These are phyloP conservation scores for Phaeotremella fagi DNA, from an alignment of 768 basidiomycete species.

Conservation along the genomic window DNA sequence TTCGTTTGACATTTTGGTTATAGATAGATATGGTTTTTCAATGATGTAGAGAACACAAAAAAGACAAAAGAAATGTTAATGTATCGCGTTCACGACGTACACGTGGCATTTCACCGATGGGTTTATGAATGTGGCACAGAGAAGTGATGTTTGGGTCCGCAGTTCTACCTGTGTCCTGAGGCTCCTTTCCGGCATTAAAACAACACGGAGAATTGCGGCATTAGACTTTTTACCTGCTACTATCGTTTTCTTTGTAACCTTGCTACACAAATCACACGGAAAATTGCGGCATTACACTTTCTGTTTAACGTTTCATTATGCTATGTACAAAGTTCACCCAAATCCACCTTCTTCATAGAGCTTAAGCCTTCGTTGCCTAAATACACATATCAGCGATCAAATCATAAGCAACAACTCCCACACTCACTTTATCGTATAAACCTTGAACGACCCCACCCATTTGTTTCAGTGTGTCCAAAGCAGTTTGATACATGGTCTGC, in stretches of 20 bases:
- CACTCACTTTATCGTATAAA: slow-evolving; percentile 71
- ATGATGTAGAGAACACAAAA: neutral
- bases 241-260: too few species aligned
- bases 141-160: too few species aligned
- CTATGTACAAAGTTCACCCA: neutral
- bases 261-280: too few species aligned
- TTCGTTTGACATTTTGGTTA: slow-evolving; percentile 2
- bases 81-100: neutral
- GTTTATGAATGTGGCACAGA: too few species aligned
- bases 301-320: too few species aligned
- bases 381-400: neutral
- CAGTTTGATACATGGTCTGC: slow-evolving; percentile 80
- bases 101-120: neutral
- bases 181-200: too few species aligned
- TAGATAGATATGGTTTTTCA: neutral
- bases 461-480: slow-evolving; percentile 82
- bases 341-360: too few species aligned
- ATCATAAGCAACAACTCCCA: neutral
- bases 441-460: slow-evolving; percentile 92
- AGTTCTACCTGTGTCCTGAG: too few species aligned
- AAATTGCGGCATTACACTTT: too few species aligned
- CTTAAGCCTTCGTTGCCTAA: neutral
- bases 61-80: neutral
- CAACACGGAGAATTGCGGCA: too few species aligned
- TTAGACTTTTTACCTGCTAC: too few species aligned